These are phyloP conservation scores for Iberis pinnata DNA, from an alignment of 345 rosid species.

Conservation along the genomic window DNA sequence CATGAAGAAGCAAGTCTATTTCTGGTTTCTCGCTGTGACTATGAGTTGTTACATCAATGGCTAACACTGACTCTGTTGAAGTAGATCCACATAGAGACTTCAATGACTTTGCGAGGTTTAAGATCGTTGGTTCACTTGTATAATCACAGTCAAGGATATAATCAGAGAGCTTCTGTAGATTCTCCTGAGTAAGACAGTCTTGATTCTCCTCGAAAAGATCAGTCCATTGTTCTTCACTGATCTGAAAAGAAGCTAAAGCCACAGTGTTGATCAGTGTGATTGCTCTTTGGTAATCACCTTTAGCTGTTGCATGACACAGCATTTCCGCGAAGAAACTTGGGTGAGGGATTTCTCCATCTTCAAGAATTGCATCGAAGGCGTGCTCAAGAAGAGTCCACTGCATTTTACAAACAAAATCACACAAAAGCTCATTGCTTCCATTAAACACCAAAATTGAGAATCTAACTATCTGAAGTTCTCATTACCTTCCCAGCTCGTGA, in stretches of 20 bases:
- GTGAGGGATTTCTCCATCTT: conserved; percentile 77
- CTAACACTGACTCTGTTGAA: conserved; percentile 15
- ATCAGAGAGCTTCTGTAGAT: conserved; percentile 41
- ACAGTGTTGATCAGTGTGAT: conserved; percentile 45
- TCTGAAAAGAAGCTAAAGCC: conserved; percentile 74
- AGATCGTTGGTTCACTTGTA: conserved; percentile 47
- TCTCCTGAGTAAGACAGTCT: conserved; percentile 34
- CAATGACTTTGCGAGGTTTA: conserved; percentile 58
- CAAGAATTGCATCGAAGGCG: conserved; percentile 68
- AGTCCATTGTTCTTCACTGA: conserved; percentile 69
- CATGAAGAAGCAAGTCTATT: conserved; percentile 18
- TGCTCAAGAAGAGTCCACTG: conserved; percentile 79
- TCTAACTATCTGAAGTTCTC: not conserved
- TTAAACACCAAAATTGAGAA: conserved; percentile 5
- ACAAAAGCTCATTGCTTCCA: conserved; percentile 14
- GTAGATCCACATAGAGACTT: conserved; percentile 32
- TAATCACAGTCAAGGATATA: conserved; percentile 41
- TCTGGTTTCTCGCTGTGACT: not conserved
- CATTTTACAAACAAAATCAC: conserved; percentile 18
- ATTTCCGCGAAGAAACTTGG: conserved; percentile 57
- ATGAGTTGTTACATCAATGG: conserved; percentile 14
- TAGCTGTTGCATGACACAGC: conserved; percentile 52
- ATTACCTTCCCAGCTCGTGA: conserved; percentile 80
- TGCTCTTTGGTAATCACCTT: conserved; percentile 52
- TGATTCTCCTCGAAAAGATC: conserved; percentile 41